Conservation (phyloP, 2,329 filamentous ascomycete species). For the Chaetomium globosum region DNA sequence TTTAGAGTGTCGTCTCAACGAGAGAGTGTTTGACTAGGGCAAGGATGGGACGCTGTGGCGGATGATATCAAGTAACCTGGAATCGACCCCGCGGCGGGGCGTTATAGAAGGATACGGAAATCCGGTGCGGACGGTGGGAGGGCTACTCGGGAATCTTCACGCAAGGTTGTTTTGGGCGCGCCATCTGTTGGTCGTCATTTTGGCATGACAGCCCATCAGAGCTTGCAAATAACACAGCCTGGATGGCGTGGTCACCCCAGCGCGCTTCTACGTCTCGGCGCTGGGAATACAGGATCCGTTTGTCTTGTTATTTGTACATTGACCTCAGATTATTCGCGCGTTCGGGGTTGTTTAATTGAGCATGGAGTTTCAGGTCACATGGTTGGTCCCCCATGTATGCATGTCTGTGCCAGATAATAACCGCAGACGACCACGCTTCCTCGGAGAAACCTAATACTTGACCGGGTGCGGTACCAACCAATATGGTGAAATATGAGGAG, state of each 20-base stretch:
- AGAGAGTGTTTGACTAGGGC: conserved; percentile 8
- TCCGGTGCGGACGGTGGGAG: conserved; percentile 5
- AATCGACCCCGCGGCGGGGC: background rate
- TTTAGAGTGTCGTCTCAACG: conserved; percentile 58
- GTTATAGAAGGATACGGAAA: conserved; percentile 16
- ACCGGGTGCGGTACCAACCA: background rate
- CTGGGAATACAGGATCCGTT: conserved; percentile 29
- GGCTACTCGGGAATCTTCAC: background rate
- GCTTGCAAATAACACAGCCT: conserved; percentile 7
- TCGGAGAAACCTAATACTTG: background rate
- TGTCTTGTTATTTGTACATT: conserved; percentile 35
- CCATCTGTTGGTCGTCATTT: background rate
- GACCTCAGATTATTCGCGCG: conserved; percentile 31
- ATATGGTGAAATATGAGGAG: background rate
- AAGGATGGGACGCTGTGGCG: background rate
- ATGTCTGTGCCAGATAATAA: too few relatives aligned
- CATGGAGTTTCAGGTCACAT: conserved; percentile 32
- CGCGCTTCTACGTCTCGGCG: conserved; percentile 30
- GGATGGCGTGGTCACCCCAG: conserved; percentile 25
- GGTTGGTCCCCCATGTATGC: background rate
- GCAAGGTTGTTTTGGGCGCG: background rate
- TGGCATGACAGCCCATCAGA: background rate
- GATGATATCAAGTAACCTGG: background rate
- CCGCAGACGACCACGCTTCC: background rate
- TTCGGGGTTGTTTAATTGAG: conserved; percentile 34